Evolutionary conservation across 192 early-diverging fungal genomes (phyloP).

Genomic region (Coemansia sp.): DNA sequence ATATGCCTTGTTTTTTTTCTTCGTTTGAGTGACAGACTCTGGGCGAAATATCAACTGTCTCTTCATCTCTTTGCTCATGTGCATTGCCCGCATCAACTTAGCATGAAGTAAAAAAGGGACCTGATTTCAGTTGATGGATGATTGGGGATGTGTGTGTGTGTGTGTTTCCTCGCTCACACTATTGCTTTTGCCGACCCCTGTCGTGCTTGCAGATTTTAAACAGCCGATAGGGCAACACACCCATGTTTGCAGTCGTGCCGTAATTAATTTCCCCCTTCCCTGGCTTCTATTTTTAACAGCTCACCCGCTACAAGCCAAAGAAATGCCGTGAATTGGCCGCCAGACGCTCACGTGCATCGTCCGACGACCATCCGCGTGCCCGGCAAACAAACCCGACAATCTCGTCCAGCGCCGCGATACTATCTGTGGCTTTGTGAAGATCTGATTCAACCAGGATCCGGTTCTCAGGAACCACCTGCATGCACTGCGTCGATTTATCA

Average conservation of each 20-base stretch:
- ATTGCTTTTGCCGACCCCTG: not conserved
- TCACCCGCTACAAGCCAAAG: conserved; percentile 1
- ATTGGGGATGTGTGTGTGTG: not conserved
- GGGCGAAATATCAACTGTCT: too few species aligned
- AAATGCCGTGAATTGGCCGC: conserved; percentile 30
- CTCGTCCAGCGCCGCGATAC: conserved; percentile 22
- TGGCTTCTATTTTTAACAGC: conserved; percentile 1
- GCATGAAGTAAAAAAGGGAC: not conserved
- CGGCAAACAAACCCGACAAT: conserved; percentile 28
- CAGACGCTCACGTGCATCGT: conserved; percentile 18
- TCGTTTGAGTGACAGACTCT: too few species aligned
- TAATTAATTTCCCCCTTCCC: not conserved
- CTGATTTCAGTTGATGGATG: conserved; percentile 1
- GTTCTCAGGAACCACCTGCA: conserved; percentile 72
- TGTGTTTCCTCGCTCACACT: not conserved
- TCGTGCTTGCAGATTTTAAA: not conserved
- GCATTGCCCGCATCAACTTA: not conserved
- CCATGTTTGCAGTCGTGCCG: not conserved
- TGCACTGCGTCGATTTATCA: conserved; percentile 56
- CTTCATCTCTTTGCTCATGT: too few species aligned
- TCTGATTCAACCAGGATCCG: conserved; percentile 84
- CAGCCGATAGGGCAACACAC: not conserved
- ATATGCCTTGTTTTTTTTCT: not conserved
- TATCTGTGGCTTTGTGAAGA: conserved; percentile 48
- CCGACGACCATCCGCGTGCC: conserved; percentile 33